Evolutionary conservation across 192 early-diverging fungal genomes (phyloP), one percentile per base, ranked within the genome.

Genomic region (Backusella tarrabulga): DNA sequence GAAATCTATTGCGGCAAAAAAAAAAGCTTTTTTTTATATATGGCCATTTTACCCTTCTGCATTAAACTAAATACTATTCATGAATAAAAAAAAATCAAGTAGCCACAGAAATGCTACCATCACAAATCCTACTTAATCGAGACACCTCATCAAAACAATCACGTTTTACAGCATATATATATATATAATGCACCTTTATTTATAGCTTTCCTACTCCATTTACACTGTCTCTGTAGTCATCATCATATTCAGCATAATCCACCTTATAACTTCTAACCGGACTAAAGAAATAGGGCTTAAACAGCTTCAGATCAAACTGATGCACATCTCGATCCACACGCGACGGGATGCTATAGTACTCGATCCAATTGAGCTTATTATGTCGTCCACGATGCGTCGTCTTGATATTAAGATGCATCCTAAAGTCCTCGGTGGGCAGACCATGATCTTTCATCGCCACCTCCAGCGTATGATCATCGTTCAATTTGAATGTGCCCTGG

Each of bases 331-430:
- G 9, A 50, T 72, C 71, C 1, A 40, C 23, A 17, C 19, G 11
- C 1, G 23, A 50, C 9, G 40, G 41, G 12, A 67, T 50, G 32
- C 77, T 79, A 36, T 46, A 34, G 32, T 83, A 83, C 4, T 76
- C 54, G 17, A 73, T 70, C 84, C 82, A 85, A 2, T 36, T 36
- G 35, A 85, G 36, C 68, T 85, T 85, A 69, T 85, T 85, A 35
- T 83, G 80, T 60, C 76, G 74, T 34, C 84, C 84, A 3, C 26
- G 21, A 63, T 83, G 77, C 8, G 82, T 85, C n/a, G 80, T 73
- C 50, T 83, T 81, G 29, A 85, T 67, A n/a, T 35, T 40, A 6
- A 85, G 54, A 14, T 6, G 68, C 75, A 83, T 54, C 35, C 68
- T 15, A 76, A 83, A 83, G 5, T 60, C 34, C 35, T 83, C 73